phyloP scores from a whole-genome alignment of 2,329 filamentous ascomycete genomes.

The Pseudogymnoascus sp. region DNA sequence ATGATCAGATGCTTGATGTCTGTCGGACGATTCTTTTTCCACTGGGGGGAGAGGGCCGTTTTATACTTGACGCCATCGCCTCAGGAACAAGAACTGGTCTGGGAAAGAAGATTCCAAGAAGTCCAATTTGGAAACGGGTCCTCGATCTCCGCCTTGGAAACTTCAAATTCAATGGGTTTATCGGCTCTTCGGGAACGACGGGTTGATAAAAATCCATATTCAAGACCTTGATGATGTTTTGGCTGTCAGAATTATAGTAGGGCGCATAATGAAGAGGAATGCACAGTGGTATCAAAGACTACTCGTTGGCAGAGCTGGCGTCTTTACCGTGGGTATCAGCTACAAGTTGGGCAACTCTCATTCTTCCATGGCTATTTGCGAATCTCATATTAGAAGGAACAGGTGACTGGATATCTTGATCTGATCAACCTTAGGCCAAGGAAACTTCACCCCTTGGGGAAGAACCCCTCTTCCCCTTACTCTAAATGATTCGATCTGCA shows the following conservation, averaged over 20 bases:
- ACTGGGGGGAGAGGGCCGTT: not conserved
- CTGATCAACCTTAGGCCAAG: not conserved
- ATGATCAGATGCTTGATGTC: conserved; percentile 1
- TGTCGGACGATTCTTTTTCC: not conserved
- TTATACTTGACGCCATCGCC: not conserved
- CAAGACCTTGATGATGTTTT: not conserved
- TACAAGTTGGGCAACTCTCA: not conserved
- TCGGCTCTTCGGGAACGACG: not conserved
- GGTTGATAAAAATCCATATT: not conserved
- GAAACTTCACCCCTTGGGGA: not conserved
- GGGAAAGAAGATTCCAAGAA: not conserved
- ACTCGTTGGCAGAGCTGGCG: not conserved
- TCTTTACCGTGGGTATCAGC: not conserved
- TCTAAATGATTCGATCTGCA: not conserved
- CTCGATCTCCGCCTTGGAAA: not conserved
- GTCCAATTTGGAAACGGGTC: not conserved
- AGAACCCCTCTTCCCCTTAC: not conserved
- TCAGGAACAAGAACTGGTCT: not conserved
- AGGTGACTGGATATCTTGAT: not conserved
- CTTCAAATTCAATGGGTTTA: not conserved
- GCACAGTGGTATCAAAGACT: not conserved
- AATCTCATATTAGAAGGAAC: not conserved
- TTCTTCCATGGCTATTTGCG: not conserved
- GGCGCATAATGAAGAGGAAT: not conserved
- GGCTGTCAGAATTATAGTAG: conserved; percentile 1